A percentile compares a stretch with the other conserved stretches of the same genome.
phyloP scores from a whole-genome alignment of 2,329 filamentous ascomycete genomes.

The Stagonosporopsis cucurbitacearum region DNA sequence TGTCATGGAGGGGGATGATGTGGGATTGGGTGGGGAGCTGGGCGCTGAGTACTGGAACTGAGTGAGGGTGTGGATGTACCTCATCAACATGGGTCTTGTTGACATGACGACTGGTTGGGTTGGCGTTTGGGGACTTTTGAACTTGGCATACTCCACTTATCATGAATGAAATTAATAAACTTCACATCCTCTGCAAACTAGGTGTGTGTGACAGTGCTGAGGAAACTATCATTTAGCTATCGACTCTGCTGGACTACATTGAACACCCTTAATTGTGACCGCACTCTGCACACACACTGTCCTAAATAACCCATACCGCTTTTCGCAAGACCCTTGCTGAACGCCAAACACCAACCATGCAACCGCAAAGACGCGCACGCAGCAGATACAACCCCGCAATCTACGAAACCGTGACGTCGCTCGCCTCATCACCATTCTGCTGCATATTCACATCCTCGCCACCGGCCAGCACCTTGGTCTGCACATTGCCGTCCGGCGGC shows the following conservation, averaged over 20 bases:
- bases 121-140: neutral
- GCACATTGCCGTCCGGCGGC: slow-evolving; percentile 50
- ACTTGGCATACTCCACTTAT: neutral
- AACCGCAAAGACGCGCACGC: neutral
- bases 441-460: slow-evolving; percentile 49
- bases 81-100: neutral
- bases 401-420: slow-evolving; percentile 45
- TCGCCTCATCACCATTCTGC: slow-evolving; percentile 45
- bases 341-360: neutral
- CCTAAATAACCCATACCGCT: neutral
- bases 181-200: neutral
- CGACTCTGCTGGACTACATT: neutral
- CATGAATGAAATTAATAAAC: neutral
- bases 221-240: neutral
- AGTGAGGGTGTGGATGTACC: neutral
- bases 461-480: slow-evolving; percentile 48
- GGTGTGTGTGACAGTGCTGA: neutral
- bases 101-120: neutral
- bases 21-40: slow-evolving; percentile 42
- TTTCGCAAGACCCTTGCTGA: neutral
- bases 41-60: slow-evolving; percentile 40
- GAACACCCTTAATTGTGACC: neutral
- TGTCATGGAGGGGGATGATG: slow-evolving; percentile 33
- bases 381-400: neutral
- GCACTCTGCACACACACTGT: neutral